A percentile compares a stretch with the other conserved stretches of the same genome.
phyloP scores from a whole-genome alignment of 2,329 filamentous ascomycete species.

The Phialocephala sp. region DNA sequence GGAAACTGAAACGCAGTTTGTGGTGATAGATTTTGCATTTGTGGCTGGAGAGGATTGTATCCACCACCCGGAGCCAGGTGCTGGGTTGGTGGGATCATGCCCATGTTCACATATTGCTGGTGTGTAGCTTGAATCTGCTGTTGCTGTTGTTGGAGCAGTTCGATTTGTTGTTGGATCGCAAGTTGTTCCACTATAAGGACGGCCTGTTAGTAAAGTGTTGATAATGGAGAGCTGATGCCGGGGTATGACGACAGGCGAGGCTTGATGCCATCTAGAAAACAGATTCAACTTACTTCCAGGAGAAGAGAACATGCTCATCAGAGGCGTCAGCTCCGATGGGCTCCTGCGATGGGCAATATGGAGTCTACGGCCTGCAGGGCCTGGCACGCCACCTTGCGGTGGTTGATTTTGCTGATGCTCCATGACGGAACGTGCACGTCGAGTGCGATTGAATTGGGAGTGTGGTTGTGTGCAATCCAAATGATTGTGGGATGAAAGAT shows the following conservation, averaged over 20 bases:
- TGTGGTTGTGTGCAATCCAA: constrained; percentile 37
- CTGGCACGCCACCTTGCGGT: constrained; percentile 63
- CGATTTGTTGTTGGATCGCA: constrained; percentile 97
- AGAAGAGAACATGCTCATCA: constrained; percentile 85
- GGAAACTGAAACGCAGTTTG: constrained; percentile 91
- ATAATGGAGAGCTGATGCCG: constrained; percentile 8
- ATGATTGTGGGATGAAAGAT: constrained; percentile 35
- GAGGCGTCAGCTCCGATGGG: constrained; percentile 93
- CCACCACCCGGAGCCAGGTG: constrained; percentile 71
- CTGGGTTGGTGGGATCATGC: constrained; percentile 88
- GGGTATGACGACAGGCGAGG: constrained; percentile 37
- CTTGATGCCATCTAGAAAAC: constrained; percentile 14
- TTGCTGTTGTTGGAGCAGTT: constrained; percentile 95
- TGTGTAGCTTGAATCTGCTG: constrained; percentile 96
- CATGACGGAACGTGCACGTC: constrained; percentile 54
- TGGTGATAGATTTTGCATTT: constrained; percentile 74
- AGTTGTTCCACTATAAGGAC: constrained; percentile 83
- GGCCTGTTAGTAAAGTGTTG: constrained; percentile 26
- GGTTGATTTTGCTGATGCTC: constrained; percentile 62
- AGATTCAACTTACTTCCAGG: constrained; percentile 62
- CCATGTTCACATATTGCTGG: constrained; percentile 98
- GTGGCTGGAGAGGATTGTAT: constrained; percentile 80
- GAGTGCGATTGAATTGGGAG: constrained; percentile 48
- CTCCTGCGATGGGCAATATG: constrained; percentile 97
- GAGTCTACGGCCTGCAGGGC: constrained; percentile 84